phyloP scores from a whole-genome alignment of 495 filamentous ascomycete genomes.

The Aspergillus indologenus region DNA sequence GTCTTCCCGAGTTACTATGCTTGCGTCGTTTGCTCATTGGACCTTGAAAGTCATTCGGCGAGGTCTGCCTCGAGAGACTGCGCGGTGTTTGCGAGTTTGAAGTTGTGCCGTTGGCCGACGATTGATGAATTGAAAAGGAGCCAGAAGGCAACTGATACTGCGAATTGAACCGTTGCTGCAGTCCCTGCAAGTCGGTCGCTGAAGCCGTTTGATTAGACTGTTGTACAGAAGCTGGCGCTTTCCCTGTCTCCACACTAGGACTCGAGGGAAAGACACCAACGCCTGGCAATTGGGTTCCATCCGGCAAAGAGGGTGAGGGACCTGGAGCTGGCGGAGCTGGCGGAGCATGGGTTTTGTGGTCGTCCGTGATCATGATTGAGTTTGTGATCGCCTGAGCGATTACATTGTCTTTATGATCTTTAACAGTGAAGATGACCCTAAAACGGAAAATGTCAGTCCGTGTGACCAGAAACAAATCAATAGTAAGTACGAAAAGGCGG shows the following conservation, averaged over 20 bases:
- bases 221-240: slow-evolving; percentile 27
- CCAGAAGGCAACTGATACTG: slow-evolving; percentile 40
- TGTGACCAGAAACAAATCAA: slow-evolving; percentile 6
- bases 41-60: slow-evolving; percentile 58
- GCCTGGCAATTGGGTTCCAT: slow-evolving; percentile 44
- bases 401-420: slow-evolving; percentile 68
- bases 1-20: slow-evolving; percentile 60
- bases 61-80: slow-evolving; percentile 68
- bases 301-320: slow-evolving; percentile 37
- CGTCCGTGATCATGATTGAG: slow-evolving; percentile 92
- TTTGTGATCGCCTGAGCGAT: slow-evolving; percentile 81
- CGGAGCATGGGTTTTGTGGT: slow-evolving; percentile 80
- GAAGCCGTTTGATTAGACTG: slow-evolving; percentile 34
- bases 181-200: slow-evolving; percentile 51
- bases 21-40: slow-evolving; percentile 71
- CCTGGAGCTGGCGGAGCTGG: slow-evolving; percentile 34
- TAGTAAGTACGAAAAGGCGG: background rate
- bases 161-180: slow-evolving; percentile 49
- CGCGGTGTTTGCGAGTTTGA: slow-evolving; percentile 56
- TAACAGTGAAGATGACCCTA: slow-evolving; percentile 87
- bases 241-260: slow-evolving; percentile 28
- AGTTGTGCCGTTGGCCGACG: slow-evolving; percentile 29
- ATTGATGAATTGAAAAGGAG: slow-evolving; percentile 36
- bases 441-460: slow-evolving; percentile 5
- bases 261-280: slow-evolving; percentile 45